Conservation (phyloP, 2,329 filamentous ascomycete species). For the Claviceps capensis region DNA sequence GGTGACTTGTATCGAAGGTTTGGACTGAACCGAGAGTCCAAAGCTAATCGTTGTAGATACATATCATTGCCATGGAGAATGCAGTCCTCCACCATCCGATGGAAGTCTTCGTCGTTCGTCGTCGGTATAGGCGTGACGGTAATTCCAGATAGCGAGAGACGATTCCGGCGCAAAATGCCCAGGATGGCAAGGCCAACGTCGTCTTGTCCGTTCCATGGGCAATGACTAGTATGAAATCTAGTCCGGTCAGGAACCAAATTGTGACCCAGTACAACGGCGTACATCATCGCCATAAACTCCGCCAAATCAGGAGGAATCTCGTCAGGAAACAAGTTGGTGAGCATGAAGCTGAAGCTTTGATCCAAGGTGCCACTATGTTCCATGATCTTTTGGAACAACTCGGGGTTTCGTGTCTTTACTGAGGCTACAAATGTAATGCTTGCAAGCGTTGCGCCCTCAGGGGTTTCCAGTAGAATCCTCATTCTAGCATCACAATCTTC, state of each 20-base stretch:
- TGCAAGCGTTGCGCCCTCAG: background rate
- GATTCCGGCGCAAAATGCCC: slow-evolving; percentile 1
- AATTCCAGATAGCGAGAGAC: slow-evolving; percentile 6
- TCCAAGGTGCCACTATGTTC: background rate
- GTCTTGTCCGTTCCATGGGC: slow-evolving; percentile 1
- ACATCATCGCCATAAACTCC: background rate
- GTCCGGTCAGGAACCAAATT: background rate
- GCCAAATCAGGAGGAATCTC: background rate
- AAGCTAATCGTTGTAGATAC: slow-evolving; percentile 15
- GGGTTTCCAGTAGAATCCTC: slow-evolving; percentile 6
- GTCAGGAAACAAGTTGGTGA: background rate
- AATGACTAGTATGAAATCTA: background rate
- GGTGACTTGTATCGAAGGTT: slow-evolving; percentile 10
- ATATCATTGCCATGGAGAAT: slow-evolving; percentile 13
- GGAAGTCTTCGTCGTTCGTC: slow-evolving; percentile 11
- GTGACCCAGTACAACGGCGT: slow-evolving; percentile 1
- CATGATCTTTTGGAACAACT: slow-evolving; percentile 1
- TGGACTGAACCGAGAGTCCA: slow-evolving; percentile 19
- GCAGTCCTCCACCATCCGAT: background rate
- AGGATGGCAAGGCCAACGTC: background rate
- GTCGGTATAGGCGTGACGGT: slow-evolving; percentile 2
- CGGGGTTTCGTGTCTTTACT: background rate
- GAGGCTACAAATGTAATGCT: slow-evolving; percentile 4
- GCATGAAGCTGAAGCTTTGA: background rate
- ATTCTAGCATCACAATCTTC: background rate